These are phyloP conservation scores for Dryas integrifolia DNA, from an alignment of 331 rosid species.

Conservation along the genomic window DNA sequence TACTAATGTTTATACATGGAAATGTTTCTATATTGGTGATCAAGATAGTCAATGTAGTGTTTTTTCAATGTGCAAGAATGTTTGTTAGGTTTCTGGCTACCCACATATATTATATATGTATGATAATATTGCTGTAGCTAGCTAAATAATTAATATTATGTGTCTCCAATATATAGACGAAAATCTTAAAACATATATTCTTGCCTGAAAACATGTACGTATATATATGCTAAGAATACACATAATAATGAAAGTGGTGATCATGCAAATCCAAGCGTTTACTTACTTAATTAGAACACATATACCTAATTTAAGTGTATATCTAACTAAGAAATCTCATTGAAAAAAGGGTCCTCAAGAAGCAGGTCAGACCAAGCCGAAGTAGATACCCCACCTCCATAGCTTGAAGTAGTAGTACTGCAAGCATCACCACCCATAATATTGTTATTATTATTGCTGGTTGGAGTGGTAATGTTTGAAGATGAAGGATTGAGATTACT, in stretches of 20 bases:
- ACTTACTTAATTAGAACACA: not conserved
- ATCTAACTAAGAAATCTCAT: slow-evolving; percentile 34
- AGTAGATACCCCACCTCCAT: slow-evolving; percentile 32
- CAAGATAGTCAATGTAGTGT: not conserved
- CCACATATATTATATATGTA: not conserved
- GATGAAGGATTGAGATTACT: slow-evolving; percentile 37
- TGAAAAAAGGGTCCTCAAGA: slow-evolving; percentile 50
- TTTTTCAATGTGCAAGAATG: not conserved
- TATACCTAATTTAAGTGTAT: not conserved
- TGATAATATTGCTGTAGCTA: not conserved
- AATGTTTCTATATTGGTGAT: slow-evolving; percentile 6
- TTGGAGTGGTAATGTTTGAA: slow-evolving; percentile 26
- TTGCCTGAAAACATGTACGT: too few relatives aligned
- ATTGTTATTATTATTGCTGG: too few relatives aligned
- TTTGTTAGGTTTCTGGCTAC: not conserved
- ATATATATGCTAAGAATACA: too few relatives aligned
- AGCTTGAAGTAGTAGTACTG: slow-evolving; percentile 39
- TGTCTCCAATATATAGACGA: too few relatives aligned
- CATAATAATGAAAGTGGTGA: not conserved
- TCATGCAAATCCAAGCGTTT: slow-evolving; percentile 3
- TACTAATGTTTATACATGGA: not conserved
- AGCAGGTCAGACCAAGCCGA: slow-evolving; percentile 57
- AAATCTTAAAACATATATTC: too few relatives aligned
- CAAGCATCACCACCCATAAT: slow-evolving; percentile 33
- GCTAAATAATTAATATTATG: not conserved